A percentile compares a stretch with the other conserved stretches of the same genome.
Conservation (phyloP, 192 early-diverging fungal genomes). For the Thoreauomyces humboldtii region DNA sequence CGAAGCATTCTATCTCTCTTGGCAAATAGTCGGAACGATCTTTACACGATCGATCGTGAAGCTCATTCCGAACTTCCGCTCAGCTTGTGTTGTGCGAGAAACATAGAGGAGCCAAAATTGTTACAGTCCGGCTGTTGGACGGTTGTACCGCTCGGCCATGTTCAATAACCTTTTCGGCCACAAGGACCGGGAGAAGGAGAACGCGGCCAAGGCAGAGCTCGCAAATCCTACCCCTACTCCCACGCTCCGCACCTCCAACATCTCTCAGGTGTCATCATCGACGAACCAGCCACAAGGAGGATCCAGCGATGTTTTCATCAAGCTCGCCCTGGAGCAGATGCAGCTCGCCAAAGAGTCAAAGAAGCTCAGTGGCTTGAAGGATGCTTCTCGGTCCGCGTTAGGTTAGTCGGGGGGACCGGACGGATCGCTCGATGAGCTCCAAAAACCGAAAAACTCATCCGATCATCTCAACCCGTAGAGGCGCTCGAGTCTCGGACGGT, state of each 20-base stretch:
- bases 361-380: constrained; percentile 35
- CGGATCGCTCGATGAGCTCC: no score
- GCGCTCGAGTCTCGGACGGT: constrained; percentile 13
- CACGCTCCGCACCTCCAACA: background rate
- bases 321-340: constrained; percentile 46
- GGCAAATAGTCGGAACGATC: no score
- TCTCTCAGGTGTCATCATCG: background rate
- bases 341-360: constrained; percentile 45
- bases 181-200: constrained; percentile 5
- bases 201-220: constrained; percentile 1
- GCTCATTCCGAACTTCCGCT: no score
- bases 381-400: constrained; percentile 40
- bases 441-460: no score
- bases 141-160: no score
- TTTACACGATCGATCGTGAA: no score
- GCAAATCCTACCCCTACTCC: background rate
- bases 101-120: no score
- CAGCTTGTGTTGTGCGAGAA: no score
- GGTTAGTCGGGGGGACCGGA: no score
- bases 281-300: constrained; percentile 2
- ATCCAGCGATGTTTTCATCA: constrained; percentile 51
- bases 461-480: constrained; percentile 4
- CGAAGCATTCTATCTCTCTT: no score
- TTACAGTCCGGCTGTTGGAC: no score
- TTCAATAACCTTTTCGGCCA: constrained; percentile 24